These are phyloP conservation scores for Malassezia dermatis DNA, from an alignment of 1,284 basidiomycete genomes.

Conservation along the genomic window DNA sequence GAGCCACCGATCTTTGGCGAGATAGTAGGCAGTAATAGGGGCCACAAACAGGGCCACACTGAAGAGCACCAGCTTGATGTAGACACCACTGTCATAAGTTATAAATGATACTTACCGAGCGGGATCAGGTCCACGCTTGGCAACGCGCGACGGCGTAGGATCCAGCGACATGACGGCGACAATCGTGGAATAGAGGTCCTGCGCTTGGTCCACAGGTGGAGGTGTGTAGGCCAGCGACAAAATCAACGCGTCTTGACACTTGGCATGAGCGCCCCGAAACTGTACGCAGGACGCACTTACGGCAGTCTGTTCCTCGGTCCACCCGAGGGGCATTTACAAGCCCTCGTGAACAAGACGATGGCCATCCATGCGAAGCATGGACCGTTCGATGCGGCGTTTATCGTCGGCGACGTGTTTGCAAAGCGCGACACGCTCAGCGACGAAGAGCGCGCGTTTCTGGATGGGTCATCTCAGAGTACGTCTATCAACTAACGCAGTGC, in stretches of 20 bases:
- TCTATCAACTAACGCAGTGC: constrained; percentile 53
- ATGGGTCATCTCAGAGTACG: constrained; percentile 53
- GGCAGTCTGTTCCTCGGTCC: constrained; percentile 74
- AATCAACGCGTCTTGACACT: background rate
- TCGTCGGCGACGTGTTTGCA: constrained; percentile 80
- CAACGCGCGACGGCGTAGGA: constrained; percentile 14
- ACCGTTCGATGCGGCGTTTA: constrained; percentile 77
- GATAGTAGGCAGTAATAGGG: constrained; percentile 36
- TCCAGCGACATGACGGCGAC: constrained; percentile 6
- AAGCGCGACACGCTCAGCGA: constrained; percentile 47
- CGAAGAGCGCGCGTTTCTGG: constrained; percentile 57
- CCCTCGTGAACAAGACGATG: constrained; percentile 69
- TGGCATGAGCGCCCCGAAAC: constrained; percentile 10
- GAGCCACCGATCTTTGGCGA: constrained; percentile 33
- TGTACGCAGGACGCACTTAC: constrained; percentile 4
- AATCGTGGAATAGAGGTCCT: background rate
- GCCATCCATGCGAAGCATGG: constrained; percentile 85
- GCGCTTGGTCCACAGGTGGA: constrained; percentile 1
- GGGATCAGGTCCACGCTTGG: constrained; percentile 11
- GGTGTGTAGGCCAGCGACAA: background rate
- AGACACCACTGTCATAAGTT: constrained; percentile 25
- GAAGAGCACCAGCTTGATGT: constrained; percentile 42
- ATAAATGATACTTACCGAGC: constrained; percentile 4
- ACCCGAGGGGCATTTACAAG: constrained; percentile 63
- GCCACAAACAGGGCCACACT: constrained; percentile 35